Evolutionary conservation across 2,329 filamentous ascomycete genomes (phyloP), one percentile per base, ranked within the genome.

Genomic region (Trichophyton simii): DNA sequence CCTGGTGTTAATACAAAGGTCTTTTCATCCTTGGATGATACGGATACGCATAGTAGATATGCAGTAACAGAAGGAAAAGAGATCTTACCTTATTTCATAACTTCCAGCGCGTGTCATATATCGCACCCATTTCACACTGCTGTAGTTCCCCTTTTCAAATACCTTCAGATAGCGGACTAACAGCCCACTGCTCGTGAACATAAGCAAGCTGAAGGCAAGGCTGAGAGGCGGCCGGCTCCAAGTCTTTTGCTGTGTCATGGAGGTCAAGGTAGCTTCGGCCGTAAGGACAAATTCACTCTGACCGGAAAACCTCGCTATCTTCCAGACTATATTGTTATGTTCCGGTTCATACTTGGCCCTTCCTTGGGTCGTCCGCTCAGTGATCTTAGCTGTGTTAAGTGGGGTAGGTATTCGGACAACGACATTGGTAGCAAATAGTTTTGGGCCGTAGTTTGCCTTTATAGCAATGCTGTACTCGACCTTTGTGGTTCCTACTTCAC

Each of bases 61-160:
- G 34, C 9, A 13, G 11, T 38, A 34, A 57, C 11, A 31, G 36
- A 54, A 18, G 8, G 22, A n/a, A 42, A 42, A 48, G 34, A 58
- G 54, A 25, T 68, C 72, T 50, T 73, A 95, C 87, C 91, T 82
- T 72, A 99, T 96, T 78, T 99, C 94, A 75, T 99, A 99, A 75
- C 91, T 96, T 31, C 94, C 94, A 15, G 92, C 94, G 67, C 92
- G 85, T 18, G 94, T 99, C 94, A 99, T 97, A 76, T 99, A 99
- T 68, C 94, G 81, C 68, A 99, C 94, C 94, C 94, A 99, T 76
- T 99, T 99, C 57, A 99, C 94, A 71, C 91, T 96, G 65, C 89
- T 95, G 74, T 99, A 99, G 75, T 97, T 97, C 75, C 84, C 94
- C 85, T 99, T 99, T 79, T 99, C 94, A 78, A 99, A 99, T 1